Evolutionary conservation across 2,329 filamentous ascomycete genomes (phyloP), one percentile per base, ranked within the genome.

Genomic region (Teratosphaeria zuluensis): DNA sequence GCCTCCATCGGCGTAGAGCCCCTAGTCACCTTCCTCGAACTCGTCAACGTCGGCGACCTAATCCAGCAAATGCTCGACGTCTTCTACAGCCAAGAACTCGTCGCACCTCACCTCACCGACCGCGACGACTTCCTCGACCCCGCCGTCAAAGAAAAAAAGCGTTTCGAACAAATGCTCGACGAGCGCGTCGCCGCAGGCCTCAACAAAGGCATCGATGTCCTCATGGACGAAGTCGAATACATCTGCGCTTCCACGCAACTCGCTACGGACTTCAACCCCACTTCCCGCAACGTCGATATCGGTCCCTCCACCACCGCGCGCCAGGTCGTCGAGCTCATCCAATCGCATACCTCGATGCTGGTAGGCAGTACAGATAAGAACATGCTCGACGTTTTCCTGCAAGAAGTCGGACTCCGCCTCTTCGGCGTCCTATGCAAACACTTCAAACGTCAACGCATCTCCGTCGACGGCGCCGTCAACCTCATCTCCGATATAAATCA

Each of bases 51-150:
- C 0, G 94, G 94, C 59, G 94, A 99, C 72, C 80, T 99, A 59
- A 99, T 99, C 66, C 90, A 95, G 60, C 94, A 99, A 73, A 99
- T 99, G 94, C 85, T 99, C 59, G 94, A 99, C 71, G 91, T 99
- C 35, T 99, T 99, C 72, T 99, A 95, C 75, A 89, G 95, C 71
- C 94, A 97, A 75, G 94, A 99, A 75, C 82, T 99, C 31, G 85
- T 91, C 5, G 83, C 84, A 0, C 84, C 88, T 14, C 89, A 89
- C 67, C 85, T 99, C 56, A 88, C 88, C 1, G 92, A 97, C 70
- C 86, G 89, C 51, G 95, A 95, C 70, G 94, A 99, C 75, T 99
- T 99, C 69, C 80, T 99, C 54, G 90, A 95, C 69, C 88, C 91
- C 21, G 90, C 92, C 0, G 88, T 89, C 33, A 87, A 96, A 66